Evolutionary conservation across 1,284 basidiomycete species (phyloP).

Genomic region (Pholiota adiposa): DNA sequence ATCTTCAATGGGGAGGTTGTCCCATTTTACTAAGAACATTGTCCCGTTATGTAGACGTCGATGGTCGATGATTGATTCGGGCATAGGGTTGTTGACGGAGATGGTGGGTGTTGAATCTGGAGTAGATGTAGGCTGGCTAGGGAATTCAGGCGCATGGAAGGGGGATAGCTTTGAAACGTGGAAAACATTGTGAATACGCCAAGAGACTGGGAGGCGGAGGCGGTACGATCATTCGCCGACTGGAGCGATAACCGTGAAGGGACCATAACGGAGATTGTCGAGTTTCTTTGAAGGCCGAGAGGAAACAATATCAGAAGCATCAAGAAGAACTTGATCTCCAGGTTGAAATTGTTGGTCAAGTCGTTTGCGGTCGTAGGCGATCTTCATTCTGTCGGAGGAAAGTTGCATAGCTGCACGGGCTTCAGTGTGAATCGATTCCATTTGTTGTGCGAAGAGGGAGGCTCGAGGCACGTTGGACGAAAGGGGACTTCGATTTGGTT

Average conservation of each 20-base stretch:
- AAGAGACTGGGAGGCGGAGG: not conserved
- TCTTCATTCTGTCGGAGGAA: too few species aligned
- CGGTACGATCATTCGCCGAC: constrained; percentile 9
- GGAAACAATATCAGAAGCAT: constrained; percentile 12
- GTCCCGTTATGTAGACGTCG: not conserved
- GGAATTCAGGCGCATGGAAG: not conserved
- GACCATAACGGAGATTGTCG: constrained; percentile 16
- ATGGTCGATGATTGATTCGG: not conserved
- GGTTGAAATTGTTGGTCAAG: not conserved
- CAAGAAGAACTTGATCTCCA: constrained; percentile 17
- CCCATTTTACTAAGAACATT: not conserved
- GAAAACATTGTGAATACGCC: constrained; percentile 7
- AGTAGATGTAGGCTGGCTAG: not conserved
- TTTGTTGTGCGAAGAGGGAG: too few species aligned
- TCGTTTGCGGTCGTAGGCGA: not conserved
- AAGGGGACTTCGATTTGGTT: too few species aligned
- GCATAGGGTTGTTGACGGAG: not conserved
- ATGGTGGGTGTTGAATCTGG: not conserved
- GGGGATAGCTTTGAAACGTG: constrained; percentile 5
- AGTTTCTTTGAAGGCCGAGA: constrained; percentile 18
- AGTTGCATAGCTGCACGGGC: too few species aligned
- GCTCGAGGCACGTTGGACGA: too few species aligned
- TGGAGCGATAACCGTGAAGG: constrained; percentile 16
- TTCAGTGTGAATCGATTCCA: too few species aligned
- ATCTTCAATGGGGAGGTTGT: not conserved